A percentile compares a stretch with the other conserved stretches of the same genome.
phyloP scores from a whole-genome alignment of 345 rosid genomes.

The Geranium brycei region DNA sequence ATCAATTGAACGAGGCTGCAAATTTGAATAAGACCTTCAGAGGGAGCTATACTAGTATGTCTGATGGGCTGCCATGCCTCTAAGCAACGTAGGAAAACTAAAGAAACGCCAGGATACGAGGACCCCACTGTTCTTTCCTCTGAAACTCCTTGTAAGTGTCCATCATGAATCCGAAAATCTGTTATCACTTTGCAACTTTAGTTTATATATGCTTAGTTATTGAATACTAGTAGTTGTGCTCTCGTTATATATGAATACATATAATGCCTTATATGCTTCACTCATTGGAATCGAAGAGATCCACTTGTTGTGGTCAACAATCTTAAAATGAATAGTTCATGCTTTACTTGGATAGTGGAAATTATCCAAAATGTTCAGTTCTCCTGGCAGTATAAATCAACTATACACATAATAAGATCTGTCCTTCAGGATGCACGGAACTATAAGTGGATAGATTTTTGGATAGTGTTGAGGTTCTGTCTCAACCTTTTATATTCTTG shows the following conservation, averaged over 20 bases:
- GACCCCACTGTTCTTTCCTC: constrained; percentile 59
- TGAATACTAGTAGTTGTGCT: neutral
- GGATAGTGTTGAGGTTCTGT: neutral
- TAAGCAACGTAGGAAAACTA: constrained; percentile 14
- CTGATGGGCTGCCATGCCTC: constrained; percentile 37
- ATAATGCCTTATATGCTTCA: neutral
- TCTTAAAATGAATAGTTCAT: neutral
- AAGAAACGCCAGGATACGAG: constrained; percentile 40
- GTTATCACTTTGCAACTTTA: neutral
- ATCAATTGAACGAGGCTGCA: too few species aligned
- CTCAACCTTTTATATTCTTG: neutral
- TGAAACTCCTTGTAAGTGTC: constrained; percentile 59
- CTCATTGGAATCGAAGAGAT: neutral
- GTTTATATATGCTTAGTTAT: neutral
- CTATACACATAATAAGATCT: neutral
- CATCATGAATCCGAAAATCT: neutral
- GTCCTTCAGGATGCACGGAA: neutral
- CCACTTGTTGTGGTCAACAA: neutral
- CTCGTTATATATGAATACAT: neutral
- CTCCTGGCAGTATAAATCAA: neutral
- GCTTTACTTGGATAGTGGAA: neutral
- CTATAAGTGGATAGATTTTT: neutral
- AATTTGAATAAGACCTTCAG: too few species aligned
- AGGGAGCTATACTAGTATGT: neutral
- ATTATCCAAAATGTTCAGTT: neutral